phyloP scores from a whole-genome alignment of 2,329 filamentous ascomycete species.

The Claviceps purpurea region DNA sequence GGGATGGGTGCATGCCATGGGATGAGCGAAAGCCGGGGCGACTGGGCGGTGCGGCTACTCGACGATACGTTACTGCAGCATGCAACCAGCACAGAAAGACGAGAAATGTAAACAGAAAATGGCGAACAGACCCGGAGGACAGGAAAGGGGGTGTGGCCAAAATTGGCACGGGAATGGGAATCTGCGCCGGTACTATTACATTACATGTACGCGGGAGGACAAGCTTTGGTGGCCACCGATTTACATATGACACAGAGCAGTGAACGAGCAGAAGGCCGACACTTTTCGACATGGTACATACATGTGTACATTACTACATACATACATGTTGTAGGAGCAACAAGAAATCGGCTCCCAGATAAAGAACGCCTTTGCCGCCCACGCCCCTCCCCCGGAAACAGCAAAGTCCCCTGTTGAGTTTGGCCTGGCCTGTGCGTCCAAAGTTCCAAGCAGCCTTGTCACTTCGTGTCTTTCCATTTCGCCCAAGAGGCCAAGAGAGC shows the following conservation, averaged over 20 bases:
- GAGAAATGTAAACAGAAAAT: background rate
- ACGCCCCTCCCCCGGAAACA: background rate
- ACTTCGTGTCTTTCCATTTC: background rate
- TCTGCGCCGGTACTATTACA: conserved; percentile 1
- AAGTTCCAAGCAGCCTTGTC: too few species aligned
- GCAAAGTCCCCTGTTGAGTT: background rate
- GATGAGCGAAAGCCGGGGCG: background rate
- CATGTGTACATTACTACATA: background rate
- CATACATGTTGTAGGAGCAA: background rate
- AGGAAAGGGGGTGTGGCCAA: too few species aligned
- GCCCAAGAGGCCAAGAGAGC: background rate
- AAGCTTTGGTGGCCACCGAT: background rate
- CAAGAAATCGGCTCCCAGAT: conserved; percentile 1
- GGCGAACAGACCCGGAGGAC: background rate
- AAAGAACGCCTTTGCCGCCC: conserved; percentile 1
- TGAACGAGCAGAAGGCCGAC: background rate
- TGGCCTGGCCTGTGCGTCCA: too few species aligned
- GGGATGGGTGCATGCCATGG: background rate
- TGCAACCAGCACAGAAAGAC: background rate
- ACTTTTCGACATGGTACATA: background rate
- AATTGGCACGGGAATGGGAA: background rate
- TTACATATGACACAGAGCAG: background rate
- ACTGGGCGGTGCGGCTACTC: background rate
- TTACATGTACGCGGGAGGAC: background rate
- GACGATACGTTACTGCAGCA: background rate